phyloP scores from a whole-genome alignment of 1,284 basidiomycete genomes.

The Xerocomus minutiporus region DNA sequence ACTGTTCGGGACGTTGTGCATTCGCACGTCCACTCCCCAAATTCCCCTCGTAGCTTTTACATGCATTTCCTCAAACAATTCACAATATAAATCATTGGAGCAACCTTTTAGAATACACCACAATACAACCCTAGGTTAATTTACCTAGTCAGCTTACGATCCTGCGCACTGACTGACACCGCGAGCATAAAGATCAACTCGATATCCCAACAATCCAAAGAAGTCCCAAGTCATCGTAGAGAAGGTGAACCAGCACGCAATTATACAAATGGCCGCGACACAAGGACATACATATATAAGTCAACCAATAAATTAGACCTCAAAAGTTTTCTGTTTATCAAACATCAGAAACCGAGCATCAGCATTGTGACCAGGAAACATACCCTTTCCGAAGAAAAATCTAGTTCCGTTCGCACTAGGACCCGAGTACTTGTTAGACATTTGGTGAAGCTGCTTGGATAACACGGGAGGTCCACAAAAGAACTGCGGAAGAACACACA shows the following conservation, averaged over 20 bases:
- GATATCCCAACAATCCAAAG: not conserved
- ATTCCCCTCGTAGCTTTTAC: no score
- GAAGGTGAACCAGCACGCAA: not conserved
- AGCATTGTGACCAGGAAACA: constrained; percentile 11
- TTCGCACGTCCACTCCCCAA: no score
- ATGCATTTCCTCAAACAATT: no score
- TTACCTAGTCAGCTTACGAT: not conserved
- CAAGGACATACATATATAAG: not conserved
- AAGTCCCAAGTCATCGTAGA: not conserved
- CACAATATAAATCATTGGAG: not conserved
- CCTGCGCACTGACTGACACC: not conserved
- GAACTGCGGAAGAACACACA: constrained; percentile 42
- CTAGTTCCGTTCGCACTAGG: constrained; percentile 70
- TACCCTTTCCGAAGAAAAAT: constrained; percentile 86
- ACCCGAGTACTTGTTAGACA: constrained; percentile 83
- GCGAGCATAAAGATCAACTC: not conserved
- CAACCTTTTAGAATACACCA: not conserved
- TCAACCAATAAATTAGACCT: not conserved
- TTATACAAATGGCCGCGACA: not conserved
- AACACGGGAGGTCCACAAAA: constrained; percentile 77
- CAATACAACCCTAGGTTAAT: not conserved
- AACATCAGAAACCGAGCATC: not conserved
- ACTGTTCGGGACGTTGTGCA: not conserved
- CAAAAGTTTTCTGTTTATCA: constrained; percentile 26
- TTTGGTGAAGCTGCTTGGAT: constrained; percentile 65